Conservation (phyloP, 2,329 filamentous ascomycete genomes). For the Alternaria longipes region DNA sequence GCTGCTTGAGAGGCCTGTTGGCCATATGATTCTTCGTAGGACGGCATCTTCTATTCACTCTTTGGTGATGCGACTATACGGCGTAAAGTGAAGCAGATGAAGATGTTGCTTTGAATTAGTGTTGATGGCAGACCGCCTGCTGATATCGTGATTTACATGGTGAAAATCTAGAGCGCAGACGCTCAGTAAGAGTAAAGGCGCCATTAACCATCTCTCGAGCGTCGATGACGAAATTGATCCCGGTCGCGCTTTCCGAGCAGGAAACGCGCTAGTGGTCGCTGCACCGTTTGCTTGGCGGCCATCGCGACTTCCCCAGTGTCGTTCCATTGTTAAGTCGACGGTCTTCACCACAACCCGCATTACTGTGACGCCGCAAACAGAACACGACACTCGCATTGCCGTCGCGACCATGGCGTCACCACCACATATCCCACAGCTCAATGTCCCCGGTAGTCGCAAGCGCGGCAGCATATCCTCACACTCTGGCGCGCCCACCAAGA, state of each 20-base stretch:
- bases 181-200: slow-evolving; percentile 22
- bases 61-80: neutral
- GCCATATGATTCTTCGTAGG: slow-evolving; percentile 25
- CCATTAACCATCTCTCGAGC: neutral
- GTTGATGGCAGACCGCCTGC: slow-evolving; percentile 4
- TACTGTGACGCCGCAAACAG: neutral
- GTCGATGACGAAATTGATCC: slow-evolving; percentile 41
- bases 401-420: slow-evolving; percentile 65
- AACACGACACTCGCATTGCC: neutral
- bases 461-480: slow-evolving; percentile 66
- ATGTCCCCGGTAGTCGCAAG: slow-evolving; percentile 74
- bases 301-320: slow-evolving; percentile 23
- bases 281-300: slow-evolving; percentile 19
- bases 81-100: neutral
- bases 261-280: slow-evolving; percentile 24
- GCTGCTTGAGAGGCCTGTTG: slow-evolving; percentile 10
- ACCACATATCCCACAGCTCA: slow-evolving; percentile 62
- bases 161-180: slow-evolving; percentile 17
- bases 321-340: neutral
- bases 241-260: slow-evolving; percentile 21
- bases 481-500: slow-evolving; percentile 61
- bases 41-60: slow-evolving; percentile 22
- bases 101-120: neutral
- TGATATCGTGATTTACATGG: slow-evolving; percentile 10
- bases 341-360: neutral